Percentiles rank a stretch among this genome's conserved stretches.
phyloP scores from a whole-genome alignment of 129 eudicot species.

The Ambrosia artemisiifolia region DNA sequence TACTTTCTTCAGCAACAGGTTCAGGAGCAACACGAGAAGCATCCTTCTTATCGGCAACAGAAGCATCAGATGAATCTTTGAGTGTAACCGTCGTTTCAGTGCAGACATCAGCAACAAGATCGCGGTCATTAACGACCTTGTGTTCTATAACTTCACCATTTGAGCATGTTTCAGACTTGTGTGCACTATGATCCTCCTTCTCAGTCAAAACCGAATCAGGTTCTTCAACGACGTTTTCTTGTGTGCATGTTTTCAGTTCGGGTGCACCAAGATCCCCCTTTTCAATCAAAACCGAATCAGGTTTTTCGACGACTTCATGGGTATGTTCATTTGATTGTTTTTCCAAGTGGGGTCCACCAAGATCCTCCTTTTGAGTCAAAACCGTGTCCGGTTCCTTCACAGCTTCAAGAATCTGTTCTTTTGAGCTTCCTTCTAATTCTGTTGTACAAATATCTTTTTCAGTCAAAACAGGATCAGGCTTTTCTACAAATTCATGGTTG shows the following conservation, averaged over 20 bases:
- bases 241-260: background rate
- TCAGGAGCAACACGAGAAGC: slow-evolving; percentile 25
- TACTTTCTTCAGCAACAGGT: slow-evolving; percentile 31
- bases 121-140: background rate
- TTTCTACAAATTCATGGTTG: background rate
- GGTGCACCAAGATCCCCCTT: slow-evolving; percentile 11
- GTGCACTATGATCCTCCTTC: slow-evolving; percentile 22
- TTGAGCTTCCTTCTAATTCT: slow-evolving; percentile 7
- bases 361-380: slow-evolving; percentile 15
- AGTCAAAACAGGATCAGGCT: background rate
- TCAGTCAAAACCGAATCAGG: slow-evolving; percentile 12
- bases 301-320: slow-evolving; percentile 2
- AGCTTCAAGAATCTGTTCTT: slow-evolving; percentile 17
- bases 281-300: background rate
- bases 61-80: slow-evolving; percentile 15
- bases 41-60: background rate
- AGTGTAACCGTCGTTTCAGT: slow-evolving; percentile 4
- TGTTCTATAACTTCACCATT: slow-evolving; percentile 14
- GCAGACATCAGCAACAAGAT: slow-evolving; percentile 13
- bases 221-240: slow-evolving; percentile 2
- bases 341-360: slow-evolving; percentile 7
- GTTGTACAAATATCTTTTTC: slow-evolving; percentile 10
- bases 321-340: background rate
- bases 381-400: slow-evolving; percentile 13
- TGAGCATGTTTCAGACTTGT: background rate